phyloP scores from a whole-genome alignment of 2,329 filamentous ascomycete genomes.

The Mycogone perniciosa region DNA sequence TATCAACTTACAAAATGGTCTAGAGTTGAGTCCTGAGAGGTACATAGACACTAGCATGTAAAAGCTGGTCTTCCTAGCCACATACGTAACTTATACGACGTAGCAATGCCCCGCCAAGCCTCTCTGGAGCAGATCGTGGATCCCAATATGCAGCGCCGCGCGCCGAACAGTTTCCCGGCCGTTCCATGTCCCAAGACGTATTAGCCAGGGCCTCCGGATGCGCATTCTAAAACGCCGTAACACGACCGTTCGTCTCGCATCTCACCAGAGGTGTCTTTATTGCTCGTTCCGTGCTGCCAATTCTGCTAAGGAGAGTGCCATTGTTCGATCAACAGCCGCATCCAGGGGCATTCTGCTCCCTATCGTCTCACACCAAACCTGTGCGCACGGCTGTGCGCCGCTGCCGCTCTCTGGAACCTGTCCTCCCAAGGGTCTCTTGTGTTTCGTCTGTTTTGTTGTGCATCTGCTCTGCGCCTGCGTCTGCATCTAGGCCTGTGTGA shows the following conservation, averaged over 20 bases:
- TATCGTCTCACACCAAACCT: constrained; percentile 2
- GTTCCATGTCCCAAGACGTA: constrained; percentile 3
- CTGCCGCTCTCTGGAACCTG: neutral
- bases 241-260: constrained; percentile 10
- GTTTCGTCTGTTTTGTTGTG: neutral
- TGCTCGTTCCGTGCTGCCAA: neutral
- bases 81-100: no score
- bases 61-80: no score
- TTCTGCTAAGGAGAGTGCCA: neutral
- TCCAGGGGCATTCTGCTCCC: neutral
- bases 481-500: neutral
- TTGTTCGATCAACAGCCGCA: neutral
- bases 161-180: neutral
- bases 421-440: constrained; percentile 2
- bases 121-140: neutral
- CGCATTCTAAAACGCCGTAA: constrained; percentile 10
- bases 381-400: neutral
- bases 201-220: constrained; percentile 10
- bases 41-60: no score
- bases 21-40: no score
- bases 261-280: neutral
- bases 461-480: neutral
- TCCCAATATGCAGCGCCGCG: no score
- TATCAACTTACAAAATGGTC: no score
- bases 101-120: neutral